Evolutionary conservation across 257 asterid species (phyloP), one percentile per base, ranked within the genome.

Genomic region (Ajuga chamaepitys): DNA sequence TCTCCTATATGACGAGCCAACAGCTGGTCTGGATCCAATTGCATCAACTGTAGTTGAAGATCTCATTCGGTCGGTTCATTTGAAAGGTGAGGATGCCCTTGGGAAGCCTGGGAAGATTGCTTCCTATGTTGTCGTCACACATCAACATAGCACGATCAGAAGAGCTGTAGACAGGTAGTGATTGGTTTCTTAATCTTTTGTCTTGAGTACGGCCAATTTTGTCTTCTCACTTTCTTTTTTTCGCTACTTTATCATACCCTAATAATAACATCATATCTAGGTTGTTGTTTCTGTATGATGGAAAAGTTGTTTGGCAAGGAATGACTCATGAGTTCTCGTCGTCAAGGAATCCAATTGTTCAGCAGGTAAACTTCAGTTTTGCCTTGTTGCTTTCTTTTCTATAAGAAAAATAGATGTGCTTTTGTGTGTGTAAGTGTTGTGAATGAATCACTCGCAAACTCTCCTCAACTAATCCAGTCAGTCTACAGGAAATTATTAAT

Each of bases 21-120:
- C 97, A 54, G 97, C 99, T 74, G 99, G 99, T 62, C 95, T 94
- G 28, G 99, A 94, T 85, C 99, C 99, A 50, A 94, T 94, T 77
- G 99, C 99, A 1, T 94, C 97, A 12, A 94, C 99, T 3, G 99
- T 94, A 54, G 96, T 94, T 70, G 99, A 94, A 77, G 99, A 94
- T 81, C 95, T 94, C 75, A 94, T 90, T 63, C 96, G 99, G 58
- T 94, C 97, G 13, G 96, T 94, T 78, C 99, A 94, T 70, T 69
- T 77, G 76, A 78, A 81, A 75, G 95, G 91, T 4, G 82, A 90
- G 79, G 97, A 85, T 83, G 99, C 93, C 56, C 72, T 83, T 68
- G 86, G 96, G 73, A 76, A 81, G 77, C 92, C 95, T n/a, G 99
- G 97, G 63, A 85, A 90, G 64, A 90, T 94, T 78, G 87, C 97